phyloP scores from a whole-genome alignment of 768 basidiomycete genomes.

The Russula compacta region DNA sequence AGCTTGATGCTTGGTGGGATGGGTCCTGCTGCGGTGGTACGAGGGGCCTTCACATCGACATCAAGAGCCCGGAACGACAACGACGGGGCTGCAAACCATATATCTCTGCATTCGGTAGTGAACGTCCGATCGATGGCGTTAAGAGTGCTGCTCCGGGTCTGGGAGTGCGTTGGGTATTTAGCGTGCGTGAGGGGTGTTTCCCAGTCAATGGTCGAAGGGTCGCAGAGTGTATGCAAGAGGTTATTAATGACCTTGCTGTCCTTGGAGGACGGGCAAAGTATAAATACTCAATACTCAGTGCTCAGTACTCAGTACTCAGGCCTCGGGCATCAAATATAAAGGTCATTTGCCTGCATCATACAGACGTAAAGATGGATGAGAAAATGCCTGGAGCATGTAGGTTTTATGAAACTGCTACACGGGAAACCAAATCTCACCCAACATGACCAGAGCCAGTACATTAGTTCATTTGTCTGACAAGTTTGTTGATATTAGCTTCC shows the following conservation, averaged over 20 bases:
- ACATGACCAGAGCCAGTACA: not conserved
- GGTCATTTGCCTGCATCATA: slow-evolving; percentile 10
- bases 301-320: not conserved
- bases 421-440: slow-evolving; percentile 5
- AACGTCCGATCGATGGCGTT: not conserved
- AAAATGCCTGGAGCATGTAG: slow-evolving; percentile 16
- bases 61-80: not conserved
- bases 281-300: too few relatives aligned
- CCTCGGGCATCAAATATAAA: not conserved
- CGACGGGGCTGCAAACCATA: slow-evolving; percentile 9
- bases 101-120: slow-evolving; percentile 17
- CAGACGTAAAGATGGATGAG: slow-evolving; percentile 4
- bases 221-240: slow-evolving; percentile 47
- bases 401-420: slow-evolving; percentile 28
- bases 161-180: slow-evolving; percentile 37
- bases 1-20: slow-evolving; percentile 51
- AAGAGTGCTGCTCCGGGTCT: not conserved
- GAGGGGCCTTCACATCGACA: not conserved
- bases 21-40: slow-evolving; percentile 19
- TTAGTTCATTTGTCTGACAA: slow-evolving; percentile 92
- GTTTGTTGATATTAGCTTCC: slow-evolving; percentile 94
- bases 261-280: not conserved
- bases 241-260: slow-evolving; percentile 32
- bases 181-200: slow-evolving; percentile 30
- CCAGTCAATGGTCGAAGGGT: slow-evolving; percentile 3